Base-by-base conservation (phyloP, 2,329 filamentous ascomycete genomes). In the Ilyonectria mors-panacis region DNA sequence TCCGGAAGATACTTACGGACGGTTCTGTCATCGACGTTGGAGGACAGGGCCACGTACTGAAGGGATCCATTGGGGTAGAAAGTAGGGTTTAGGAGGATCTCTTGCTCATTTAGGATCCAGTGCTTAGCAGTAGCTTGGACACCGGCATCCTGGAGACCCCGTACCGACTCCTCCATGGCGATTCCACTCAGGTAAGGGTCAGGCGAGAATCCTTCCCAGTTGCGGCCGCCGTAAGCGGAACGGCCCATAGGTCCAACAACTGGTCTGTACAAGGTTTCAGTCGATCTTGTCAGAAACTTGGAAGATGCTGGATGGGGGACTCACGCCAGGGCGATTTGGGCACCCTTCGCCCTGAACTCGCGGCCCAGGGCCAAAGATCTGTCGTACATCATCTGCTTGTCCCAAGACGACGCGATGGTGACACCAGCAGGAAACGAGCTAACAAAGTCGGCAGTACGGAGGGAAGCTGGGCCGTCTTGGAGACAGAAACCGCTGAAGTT, bases 271-370 rank as follows among this genome's bases (percentile, higher is more conserved):
- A 23, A 26, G 94, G 85, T 70, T 35, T 23, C 21, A 23, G 21
- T 23, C 21, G 21, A 23, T 35, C 33, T 35, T 6, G 2, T 23
- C 21, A 23, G 21, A 35, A 35, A 13, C 33, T 23, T 23, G 3
- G 33, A 35, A 13, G 9, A 8, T 1, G 13, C 33, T 35, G 13
- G 33, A 35, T 13, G 33, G 33, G 9, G 2, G 33, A 35, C 33
- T 9, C 13, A 35, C 33, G 9, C 33, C 2, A 35, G 33, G 13
- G 90, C 88, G 33, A 94, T 83, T 76, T 94, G 91, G 26, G 92
- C 86, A 64, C 93, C 93, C 82, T 95, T 95, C 69, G 81, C 89
- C 71, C 86, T 88, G 77, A 92, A 90, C 79, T 95, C 93, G 51
- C 77, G 48, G n/a, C 82, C 84, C 81, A 85, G 82, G 53, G 82